Evolutionary conservation across 371 early-diverging fungal species (phyloP), one percentile per base, ranked within the genome.

Genomic region (Apophysomyces trapeziformis): DNA sequence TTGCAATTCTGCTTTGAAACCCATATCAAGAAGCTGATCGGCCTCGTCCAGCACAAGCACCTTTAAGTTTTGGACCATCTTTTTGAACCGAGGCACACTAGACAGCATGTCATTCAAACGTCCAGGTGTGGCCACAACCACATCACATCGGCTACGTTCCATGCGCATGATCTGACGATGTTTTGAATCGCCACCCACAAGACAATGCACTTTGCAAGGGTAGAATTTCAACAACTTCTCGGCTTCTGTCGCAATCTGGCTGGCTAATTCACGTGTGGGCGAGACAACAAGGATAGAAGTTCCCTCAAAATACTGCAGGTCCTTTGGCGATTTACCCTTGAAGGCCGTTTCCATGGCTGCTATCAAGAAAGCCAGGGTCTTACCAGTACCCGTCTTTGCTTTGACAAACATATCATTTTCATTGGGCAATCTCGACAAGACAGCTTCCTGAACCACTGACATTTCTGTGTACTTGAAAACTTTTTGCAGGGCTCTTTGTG

Each of bases 311-410:
- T 70, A 70, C 58, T 54, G 72, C n/a, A 68, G 46, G 8, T 75
- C 72, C 38, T 61, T 18, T 11, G 68, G 65, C 13, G 80, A 69
- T 56, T 69, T 61, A 14, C 75, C 79, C 8, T 73, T 79, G 50
- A 77, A 80, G 0, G 90, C 72, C 14, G 86, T 83, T 64, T 95
- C 91, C n/a, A 99, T 69, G 7, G 95, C 93, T 5, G 98, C 93
- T 38, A 96, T 81, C 72, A 99, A 78, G 68, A 98, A 99, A 7
- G 95, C 98, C 13, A 96, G 76, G 2, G 98, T 98, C 76, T 98
- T 98, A 47, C 99, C 99, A 0, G 96, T 97, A 68, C 99, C 99
- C 7, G 99, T 99, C 78, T 97, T 97, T 13, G 99, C 99, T 71
- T 92, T 90, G 63, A 94, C 89, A 82, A 93, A 85, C 71, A 96